Conservation (phyloP, 768 basidiomycete genomes). For the Suillus plorans region DNA sequence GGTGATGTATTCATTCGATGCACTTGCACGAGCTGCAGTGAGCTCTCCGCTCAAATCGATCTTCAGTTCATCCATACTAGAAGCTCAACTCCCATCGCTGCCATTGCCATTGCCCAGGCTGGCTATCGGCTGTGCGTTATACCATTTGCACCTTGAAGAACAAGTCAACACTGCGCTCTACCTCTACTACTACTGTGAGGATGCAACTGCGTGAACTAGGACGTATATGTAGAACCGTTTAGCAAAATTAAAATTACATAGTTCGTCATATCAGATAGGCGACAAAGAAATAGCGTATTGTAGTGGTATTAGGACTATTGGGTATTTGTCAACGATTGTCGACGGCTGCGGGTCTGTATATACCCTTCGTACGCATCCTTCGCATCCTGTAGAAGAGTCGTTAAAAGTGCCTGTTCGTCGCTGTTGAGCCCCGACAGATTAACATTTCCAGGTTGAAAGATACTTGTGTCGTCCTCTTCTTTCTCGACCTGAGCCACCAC, state of each 20-base stretch:
- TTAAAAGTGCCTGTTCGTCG: conserved; percentile 11
- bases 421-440: conserved; percentile 11
- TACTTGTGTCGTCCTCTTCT: background rate
- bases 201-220: background rate
- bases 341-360: background rate
- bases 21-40: no score
- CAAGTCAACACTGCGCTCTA: no score
- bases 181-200: background rate
- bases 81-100: no score
- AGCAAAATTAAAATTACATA: background rate
- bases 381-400: conserved; percentile 19
- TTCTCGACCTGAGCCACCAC: conserved; percentile 20
- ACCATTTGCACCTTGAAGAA: no score
- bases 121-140: no score
- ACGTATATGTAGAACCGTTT: background rate
- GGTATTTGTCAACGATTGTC: background rate
- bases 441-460: conserved; percentile 12
- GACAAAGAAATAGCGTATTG: background rate
- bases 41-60: no score
- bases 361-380: conserved; percentile 17
- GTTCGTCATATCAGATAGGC: background rate
- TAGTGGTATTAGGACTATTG: background rate
- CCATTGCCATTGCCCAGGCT: no score
- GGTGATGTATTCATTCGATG: no score
- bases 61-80: no score